These are phyloP conservation scores for Dendryphion nanum DNA, from an alignment of 2,329 filamentous ascomycete species.

Conservation along the genomic window DNA sequence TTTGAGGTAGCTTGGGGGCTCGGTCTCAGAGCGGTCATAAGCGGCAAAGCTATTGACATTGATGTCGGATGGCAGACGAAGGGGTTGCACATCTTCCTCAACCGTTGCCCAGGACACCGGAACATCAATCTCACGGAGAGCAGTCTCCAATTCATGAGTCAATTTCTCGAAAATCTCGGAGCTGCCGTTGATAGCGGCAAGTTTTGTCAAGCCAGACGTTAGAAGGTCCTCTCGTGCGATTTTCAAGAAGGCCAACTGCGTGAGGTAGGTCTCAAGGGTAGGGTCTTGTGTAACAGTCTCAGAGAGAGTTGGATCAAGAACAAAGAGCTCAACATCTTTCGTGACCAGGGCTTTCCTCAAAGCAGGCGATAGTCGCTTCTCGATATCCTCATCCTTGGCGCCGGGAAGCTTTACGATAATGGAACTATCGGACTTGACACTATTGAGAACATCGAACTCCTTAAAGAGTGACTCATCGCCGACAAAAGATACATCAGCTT, in stretches of 20 bases:
- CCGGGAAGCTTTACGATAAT: slow-evolving; percentile 74
- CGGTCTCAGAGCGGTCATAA: slow-evolving; percentile 73
- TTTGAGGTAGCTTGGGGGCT: slow-evolving; percentile 64
- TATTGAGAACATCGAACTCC: slow-evolving; percentile 71
- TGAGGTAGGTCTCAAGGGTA: slow-evolving; percentile 62
- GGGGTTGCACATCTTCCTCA: slow-evolving; percentile 56
- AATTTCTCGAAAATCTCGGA: slow-evolving; percentile 62
- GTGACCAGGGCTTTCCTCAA: slow-evolving; percentile 71
- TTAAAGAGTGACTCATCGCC: slow-evolving; percentile 77
- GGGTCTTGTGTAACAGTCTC: slow-evolving; percentile 66
- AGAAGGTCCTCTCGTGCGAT: slow-evolving; percentile 68
- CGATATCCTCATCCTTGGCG: slow-evolving; percentile 82
- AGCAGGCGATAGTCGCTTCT: slow-evolving; percentile 74
- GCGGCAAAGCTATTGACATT: slow-evolving; percentile 77
- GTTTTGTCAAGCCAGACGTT: slow-evolving; percentile 62
- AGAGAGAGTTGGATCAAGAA: slow-evolving; percentile 70
- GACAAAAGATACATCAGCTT: slow-evolving; percentile 76
- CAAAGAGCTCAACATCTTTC: slow-evolving; percentile 68
- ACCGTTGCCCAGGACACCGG: slow-evolving; percentile 77
- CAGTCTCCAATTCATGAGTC: slow-evolving; percentile 60
- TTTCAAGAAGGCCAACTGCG: slow-evolving; percentile 81
- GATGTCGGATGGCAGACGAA: slow-evolving; percentile 62
- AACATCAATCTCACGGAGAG: slow-evolving; percentile 71
- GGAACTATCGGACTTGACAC: slow-evolving; percentile 67
- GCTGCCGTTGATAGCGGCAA: slow-evolving; percentile 60